A percentile compares a stretch with the other conserved stretches of the same genome.
These are phyloP conservation scores for Glonium stellatum DNA, from an alignment of 495 filamentous ascomycete genomes.

Conservation along the genomic window DNA sequence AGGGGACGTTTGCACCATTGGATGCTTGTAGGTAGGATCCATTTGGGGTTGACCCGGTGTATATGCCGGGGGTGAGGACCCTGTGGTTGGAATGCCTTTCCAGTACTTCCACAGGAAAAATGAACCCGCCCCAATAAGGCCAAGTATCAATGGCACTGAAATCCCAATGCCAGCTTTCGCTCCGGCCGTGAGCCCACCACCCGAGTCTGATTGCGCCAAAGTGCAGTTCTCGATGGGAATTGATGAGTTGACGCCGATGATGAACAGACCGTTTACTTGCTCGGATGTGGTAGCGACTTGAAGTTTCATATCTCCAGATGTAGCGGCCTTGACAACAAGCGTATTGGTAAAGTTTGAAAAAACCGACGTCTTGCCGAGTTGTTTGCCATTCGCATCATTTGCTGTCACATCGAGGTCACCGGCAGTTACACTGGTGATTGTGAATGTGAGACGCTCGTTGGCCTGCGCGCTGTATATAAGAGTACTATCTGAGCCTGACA, in stretches of 20 bases:
- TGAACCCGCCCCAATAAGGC: conserved; percentile 4
- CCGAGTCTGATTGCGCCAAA: background rate
- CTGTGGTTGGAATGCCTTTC: conserved; percentile 3
- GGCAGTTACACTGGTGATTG: conserved; percentile 12
- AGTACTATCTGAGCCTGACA: conserved; percentile 4
- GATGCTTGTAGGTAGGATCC: conserved; percentile 8
- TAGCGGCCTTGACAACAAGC: background rate
- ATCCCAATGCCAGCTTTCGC: conserved; percentile 18
- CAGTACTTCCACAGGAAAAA: conserved; percentile 19
- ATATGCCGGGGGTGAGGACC: background rate
- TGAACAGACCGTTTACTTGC: conserved; percentile 11
- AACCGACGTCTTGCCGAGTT: background rate
- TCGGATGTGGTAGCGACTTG: conserved; percentile 6
- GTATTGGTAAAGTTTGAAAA: background rate
- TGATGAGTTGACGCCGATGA: conserved; percentile 16
- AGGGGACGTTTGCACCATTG: conserved; percentile 3
- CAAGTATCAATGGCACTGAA: conserved; percentile 8
- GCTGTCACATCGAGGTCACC: conserved; percentile 10
- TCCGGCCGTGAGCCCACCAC: conserved; percentile 6
- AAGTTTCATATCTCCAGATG: conserved; percentile 6
- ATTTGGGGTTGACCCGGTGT: conserved; percentile 1
- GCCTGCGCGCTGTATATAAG: conserved; percentile 13
- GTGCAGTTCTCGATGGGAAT: conserved; percentile 17
- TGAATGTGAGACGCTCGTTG: conserved; percentile 9
- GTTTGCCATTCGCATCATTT: conserved; percentile 10